Evolutionary conservation across 2,329 filamentous ascomycete species (phyloP).

Genomic region (Chrysosporium queenslandicum): DNA sequence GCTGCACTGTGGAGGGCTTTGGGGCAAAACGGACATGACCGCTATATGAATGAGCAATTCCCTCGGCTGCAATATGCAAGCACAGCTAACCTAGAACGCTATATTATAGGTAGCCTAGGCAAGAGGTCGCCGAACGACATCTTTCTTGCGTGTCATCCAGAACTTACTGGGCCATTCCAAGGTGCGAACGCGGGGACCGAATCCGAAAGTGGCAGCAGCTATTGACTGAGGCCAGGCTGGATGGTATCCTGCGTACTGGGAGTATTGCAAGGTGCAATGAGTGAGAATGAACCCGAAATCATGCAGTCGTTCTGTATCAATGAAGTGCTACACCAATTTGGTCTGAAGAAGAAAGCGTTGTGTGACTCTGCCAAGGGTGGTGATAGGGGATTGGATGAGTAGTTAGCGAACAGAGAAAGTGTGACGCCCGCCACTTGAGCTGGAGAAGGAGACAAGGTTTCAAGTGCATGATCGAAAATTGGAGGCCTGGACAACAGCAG

Average conservation of each 20-base stretch:
- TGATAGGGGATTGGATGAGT: no score
- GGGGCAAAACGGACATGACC: conserved; percentile 4
- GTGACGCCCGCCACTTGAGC: no score
- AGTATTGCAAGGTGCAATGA: conserved; percentile 26
- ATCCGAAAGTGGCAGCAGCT: conserved; percentile 21
- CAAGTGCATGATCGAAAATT: no score
- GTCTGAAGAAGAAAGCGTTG: no score
- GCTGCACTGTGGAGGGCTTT: conserved; percentile 13
- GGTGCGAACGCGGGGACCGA: conserved; percentile 21
- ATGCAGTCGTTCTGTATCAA: no score
- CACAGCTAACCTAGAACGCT: neutral
- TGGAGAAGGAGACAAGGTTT: no score
- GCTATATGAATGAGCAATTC: conserved; percentile 21
- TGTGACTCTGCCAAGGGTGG: no score
- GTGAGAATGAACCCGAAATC: conserved; percentile 19
- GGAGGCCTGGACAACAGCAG: no score
- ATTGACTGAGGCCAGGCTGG: conserved; percentile 28
- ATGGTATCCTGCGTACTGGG: conserved; percentile 30
- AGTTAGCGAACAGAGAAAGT: no score
- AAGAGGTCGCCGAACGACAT: conserved; percentile 28
- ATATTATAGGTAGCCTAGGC: conserved; percentile 22
- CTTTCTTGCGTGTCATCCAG: conserved; percentile 20
- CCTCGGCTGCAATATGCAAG: conserved; percentile 2
- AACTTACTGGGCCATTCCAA: conserved; percentile 24
- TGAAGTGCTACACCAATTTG: no score